phyloP scores from a whole-genome alignment of 805 yeast species.

The Teunomyces panamensis region DNA sequence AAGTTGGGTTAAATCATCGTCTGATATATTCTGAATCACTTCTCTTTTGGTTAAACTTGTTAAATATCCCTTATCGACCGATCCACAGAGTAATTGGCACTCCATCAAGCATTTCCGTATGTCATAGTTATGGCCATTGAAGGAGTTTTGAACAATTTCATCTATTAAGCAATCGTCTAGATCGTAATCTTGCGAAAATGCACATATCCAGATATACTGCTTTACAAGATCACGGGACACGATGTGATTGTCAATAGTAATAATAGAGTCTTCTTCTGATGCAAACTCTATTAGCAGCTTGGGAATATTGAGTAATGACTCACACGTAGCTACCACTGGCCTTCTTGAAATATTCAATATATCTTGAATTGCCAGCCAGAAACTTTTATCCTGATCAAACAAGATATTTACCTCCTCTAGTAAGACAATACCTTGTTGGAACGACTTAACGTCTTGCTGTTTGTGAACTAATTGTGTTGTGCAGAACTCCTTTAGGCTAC shows the following conservation, averaged over 20 bases:
- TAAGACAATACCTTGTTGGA: conserved; percentile 65
- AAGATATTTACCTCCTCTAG: conserved; percentile 85
- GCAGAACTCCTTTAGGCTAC: conserved; percentile 69
- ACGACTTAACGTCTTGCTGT: conserved; percentile 20
- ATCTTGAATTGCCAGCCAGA: conserved; percentile 72
- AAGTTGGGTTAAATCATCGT: conserved; percentile 5
- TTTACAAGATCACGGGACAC: conserved; percentile 14
- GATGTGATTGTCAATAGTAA: conserved; percentile 26
- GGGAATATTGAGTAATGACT: conserved; percentile 49
- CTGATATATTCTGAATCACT: background rate
- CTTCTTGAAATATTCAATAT: conserved; percentile 59
- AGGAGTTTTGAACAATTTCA: conserved; percentile 19
- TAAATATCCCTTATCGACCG: background rate
- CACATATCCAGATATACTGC: conserved; percentile 42
- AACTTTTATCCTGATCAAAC: conserved; percentile 72
- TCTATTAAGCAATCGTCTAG: conserved; percentile 28
- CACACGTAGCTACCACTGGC: conserved; percentile 70
- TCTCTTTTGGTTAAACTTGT: background rate
- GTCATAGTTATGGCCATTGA: conserved; percentile 30
- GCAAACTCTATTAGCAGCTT: conserved; percentile 44
- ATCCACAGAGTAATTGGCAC: conserved; percentile 41
- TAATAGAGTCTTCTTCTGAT: conserved; percentile 36
- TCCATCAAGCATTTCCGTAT: conserved; percentile 46
- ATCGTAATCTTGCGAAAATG: conserved; percentile 31
- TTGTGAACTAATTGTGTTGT: conserved; percentile 78